These are phyloP conservation scores for Fusarium dlaminii DNA, from an alignment of 2,329 filamentous ascomycete species.

Conservation along the genomic window DNA sequence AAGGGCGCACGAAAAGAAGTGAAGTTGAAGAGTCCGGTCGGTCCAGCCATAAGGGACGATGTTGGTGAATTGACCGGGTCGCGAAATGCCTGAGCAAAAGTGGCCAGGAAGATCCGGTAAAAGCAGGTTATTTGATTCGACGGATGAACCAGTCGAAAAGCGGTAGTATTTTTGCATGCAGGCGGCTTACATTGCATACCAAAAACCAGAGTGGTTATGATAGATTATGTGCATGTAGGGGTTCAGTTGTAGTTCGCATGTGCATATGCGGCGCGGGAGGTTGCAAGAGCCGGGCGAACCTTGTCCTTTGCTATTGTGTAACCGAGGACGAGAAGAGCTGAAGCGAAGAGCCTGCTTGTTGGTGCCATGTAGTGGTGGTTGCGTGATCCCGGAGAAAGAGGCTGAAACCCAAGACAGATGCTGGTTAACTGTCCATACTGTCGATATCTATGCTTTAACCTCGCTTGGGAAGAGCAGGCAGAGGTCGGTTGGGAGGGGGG, in stretches of 20 bases:
- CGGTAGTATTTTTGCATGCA: conserved; percentile 5
- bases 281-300: conserved; percentile 34
- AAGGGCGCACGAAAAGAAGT: conserved; percentile 31
- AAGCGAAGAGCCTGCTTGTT: conserved; percentile 13
- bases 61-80: conserved; percentile 11
- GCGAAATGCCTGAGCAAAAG: conserved; percentile 9
- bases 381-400: conserved; percentile 9
- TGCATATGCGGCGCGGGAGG: conserved; percentile 37
- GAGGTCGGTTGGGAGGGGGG: conserved; percentile 70
- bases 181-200: conserved; percentile 33
- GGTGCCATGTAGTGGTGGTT: conserved; percentile 1
- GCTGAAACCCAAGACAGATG: conserved; percentile 11
- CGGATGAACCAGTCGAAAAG: conserved; percentile 3
- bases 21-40: conserved; percentile 39
- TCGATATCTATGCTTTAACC: conserved; percentile 51
- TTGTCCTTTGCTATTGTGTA: conserved; percentile 27
- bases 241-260: conserved; percentile 33
- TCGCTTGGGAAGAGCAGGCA: conserved; percentile 72
- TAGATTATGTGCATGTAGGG: conserved; percentile 36
- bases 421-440: conserved; percentile 8
- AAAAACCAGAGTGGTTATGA: conserved; percentile 20
- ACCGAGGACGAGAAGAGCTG: conserved; percentile 18
- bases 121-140: conserved; percentile 37
- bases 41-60: conserved; percentile 40
- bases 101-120: conserved; percentile 27